A percentile compares a stretch with the other conserved stretches of the same genome.
Conservation (phyloP, 257 asterid genomes). For the Solanum commersonii region DNA sequence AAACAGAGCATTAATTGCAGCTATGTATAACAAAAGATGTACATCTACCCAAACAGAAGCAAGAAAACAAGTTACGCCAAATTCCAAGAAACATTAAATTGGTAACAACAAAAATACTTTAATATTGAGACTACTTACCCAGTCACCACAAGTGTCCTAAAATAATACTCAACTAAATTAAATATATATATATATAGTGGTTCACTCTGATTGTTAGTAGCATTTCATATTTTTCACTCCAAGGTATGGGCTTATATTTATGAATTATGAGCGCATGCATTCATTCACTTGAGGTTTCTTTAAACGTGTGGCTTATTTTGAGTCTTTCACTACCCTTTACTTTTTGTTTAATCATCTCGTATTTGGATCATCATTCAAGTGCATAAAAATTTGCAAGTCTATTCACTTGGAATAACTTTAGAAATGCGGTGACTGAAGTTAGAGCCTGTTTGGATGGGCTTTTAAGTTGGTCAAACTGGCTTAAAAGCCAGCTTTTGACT, state of each 20-base stretch:
- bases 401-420: background rate
- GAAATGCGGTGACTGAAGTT: background rate
- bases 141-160: conserved; percentile 12
- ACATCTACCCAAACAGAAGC: conserved; percentile 27
- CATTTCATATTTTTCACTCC: background rate
- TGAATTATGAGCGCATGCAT: background rate
- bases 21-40: conserved; percentile 29
- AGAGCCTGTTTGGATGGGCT: too few species aligned
- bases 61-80: conserved; percentile 1
- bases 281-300: background rate
- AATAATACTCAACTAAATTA: background rate
- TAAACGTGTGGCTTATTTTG: conserved; percentile 2
- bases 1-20: conserved; percentile 42
- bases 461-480: too few species aligned
- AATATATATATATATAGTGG: background rate
- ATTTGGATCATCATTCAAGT: background rate
- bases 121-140: conserved; percentile 21
- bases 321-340: conserved; percentile 18
- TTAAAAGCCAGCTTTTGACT: too few species aligned
- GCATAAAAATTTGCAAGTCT: background rate
- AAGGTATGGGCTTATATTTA: background rate
- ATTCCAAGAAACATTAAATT: conserved; percentile 44
- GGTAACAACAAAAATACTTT: background rate
- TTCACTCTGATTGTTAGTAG: background rate
- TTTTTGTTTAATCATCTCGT: background rate